These are phyloP conservation scores for Blastobotrys arbuscula DNA, from an alignment of 1,139 yeast genomes.

Conservation along the genomic window DNA sequence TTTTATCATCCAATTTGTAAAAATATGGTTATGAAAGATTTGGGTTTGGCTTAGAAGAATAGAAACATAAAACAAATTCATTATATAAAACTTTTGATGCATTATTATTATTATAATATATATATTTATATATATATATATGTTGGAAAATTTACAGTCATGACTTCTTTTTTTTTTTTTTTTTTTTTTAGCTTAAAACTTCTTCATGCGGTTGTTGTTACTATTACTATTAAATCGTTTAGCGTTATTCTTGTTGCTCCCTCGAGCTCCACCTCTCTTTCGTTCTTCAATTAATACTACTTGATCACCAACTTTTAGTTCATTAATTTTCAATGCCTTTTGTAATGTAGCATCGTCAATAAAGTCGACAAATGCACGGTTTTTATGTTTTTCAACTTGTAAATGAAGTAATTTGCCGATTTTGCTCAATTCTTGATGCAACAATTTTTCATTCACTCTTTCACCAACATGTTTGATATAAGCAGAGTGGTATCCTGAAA, in stretches of 20 bases:
- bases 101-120: not conserved
- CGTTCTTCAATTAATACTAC: slow-evolving; percentile 32
- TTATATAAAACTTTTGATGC: not conserved
- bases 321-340: slow-evolving; percentile 32
- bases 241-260: slow-evolving; percentile 7
- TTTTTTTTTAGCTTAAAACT: slow-evolving; percentile 9
- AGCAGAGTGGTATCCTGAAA: slow-evolving; percentile 33
- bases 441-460: slow-evolving; percentile 28
- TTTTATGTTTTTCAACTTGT: slow-evolving; percentile 32
- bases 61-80: not conserved
- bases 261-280: slow-evolving; percentile 28
- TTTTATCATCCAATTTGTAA: slow-evolving; percentile 84
- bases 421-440: slow-evolving; percentile 29
- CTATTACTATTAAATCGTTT: slow-evolving; percentile 7
- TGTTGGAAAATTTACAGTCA: not conserved
- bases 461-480: slow-evolving; percentile 35
- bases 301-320: slow-evolving; percentile 30
- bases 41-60: slow-evolving; percentile 24
- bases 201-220: slow-evolving; percentile 11
- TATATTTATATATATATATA: not conserved
- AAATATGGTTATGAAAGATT: slow-evolving; percentile 71
- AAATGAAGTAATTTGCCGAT: slow-evolving; percentile 35
- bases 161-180: slow-evolving; percentile 1
- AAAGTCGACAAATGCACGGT: slow-evolving; percentile 38
- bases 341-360: slow-evolving; percentile 31